These are phyloP conservation scores for Xylaria sp. DNA, from an alignment of 2,329 filamentous ascomycete genomes.

Conservation along the genomic window DNA sequence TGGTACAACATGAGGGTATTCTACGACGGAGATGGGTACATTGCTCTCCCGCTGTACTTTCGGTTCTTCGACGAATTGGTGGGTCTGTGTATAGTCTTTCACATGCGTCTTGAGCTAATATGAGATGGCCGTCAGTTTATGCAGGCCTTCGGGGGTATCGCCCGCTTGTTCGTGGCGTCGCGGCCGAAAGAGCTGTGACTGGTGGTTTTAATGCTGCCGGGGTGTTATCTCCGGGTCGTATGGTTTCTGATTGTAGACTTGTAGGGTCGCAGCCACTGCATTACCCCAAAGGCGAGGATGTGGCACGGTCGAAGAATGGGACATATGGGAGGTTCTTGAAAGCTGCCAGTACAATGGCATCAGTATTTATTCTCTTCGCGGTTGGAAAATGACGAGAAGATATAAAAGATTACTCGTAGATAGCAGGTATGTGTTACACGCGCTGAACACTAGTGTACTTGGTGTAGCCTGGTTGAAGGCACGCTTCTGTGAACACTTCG, in stretches of 20 bases:
- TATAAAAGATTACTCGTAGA: no score
- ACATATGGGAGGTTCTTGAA: background rate
- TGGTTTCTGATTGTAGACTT: background rate
- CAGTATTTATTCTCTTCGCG: background rate
- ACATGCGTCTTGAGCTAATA: background rate
- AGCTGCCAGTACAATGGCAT: background rate
- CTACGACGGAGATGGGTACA: conserved; percentile 27
- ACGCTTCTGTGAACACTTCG: no score
- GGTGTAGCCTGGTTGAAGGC: no score
- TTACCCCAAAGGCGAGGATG: background rate
- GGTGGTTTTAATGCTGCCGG: background rate
- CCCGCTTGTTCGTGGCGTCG: conserved; percentile 12
- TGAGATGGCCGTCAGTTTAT: conserved; percentile 23
- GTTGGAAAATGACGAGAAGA: background rate
- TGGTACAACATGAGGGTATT: conserved; percentile 27
- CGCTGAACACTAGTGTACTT: no score
- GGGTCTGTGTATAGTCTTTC: background rate
- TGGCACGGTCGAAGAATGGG: background rate
- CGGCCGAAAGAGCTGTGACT: background rate
- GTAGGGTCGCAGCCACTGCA: background rate
- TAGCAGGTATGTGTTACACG: no score
- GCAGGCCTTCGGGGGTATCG: conserved; percentile 25
- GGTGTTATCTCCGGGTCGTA: background rate
- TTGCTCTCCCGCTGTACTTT: conserved; percentile 23
- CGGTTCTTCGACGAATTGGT: conserved; percentile 27